Evolutionary conservation across 2,329 filamentous ascomycete species (phyloP), one percentile per base, ranked within the genome.

Genomic region (Aspergillus ustus): DNA sequence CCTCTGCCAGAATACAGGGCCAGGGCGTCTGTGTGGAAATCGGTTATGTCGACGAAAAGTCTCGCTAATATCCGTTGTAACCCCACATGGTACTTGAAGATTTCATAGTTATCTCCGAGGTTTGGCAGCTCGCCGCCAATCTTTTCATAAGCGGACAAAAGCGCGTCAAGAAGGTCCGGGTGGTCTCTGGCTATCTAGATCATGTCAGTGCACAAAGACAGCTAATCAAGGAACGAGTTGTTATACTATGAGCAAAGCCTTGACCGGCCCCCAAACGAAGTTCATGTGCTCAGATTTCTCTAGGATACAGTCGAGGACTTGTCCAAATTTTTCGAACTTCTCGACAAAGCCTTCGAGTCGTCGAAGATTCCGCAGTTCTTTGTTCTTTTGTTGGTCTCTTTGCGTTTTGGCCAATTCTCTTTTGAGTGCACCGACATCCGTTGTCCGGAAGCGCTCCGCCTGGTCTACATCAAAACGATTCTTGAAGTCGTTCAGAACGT

Each of bases 121-220:
- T 6, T 40, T 22, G 56, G 56, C 20, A 59, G 7, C n/a, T 44
- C 48, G 17, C 37, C 49, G 25, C 56, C 56, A 5, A 59, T 20
- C 28, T 52, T 51, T 34, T 59, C 56, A 25, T 59, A 59, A 11
- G 56, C 56, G 4, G 37, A 45, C 48, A 59, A n/a, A 8, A 59
- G 25, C 7, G 56, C 17, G 28, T 59, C 56, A n/a, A 59, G 17
- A 22, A 44, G n/a, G 7, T 59, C 56, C 2, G 28, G 7, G 6
- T 52, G 48, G 25, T 15, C 8, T 44, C 28, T 34, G 11, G 56
- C 34, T 29, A 52, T 45, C 49, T 59, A 20, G 11, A 34, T 7
- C 2, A 37, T 8, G 7, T 46, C 28, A 59, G 48, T 43, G 11
- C 31, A 9, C 31, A 22, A 15, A 2, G 1, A 11, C 2, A 46